Percentiles rank a stretch among this genome's conserved stretches.
Evolutionary conservation across 305 asterid genomes (phyloP).

Genomic region (Fraxinus dipetala): DNA sequence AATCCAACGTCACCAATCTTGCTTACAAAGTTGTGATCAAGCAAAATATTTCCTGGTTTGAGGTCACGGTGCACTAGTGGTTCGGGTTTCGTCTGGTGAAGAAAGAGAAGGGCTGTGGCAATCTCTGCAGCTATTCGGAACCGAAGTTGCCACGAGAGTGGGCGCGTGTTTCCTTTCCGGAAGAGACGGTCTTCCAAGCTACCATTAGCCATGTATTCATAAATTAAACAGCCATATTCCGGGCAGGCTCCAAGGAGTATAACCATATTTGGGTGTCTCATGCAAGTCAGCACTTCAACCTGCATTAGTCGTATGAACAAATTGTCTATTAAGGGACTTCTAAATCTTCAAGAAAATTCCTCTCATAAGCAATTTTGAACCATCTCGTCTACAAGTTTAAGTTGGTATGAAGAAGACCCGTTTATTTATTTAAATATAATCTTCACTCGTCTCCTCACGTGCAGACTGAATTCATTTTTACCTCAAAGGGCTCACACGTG

Average conservation of each 20-base stretch:
- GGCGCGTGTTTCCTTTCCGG: slow-evolving; percentile 40
- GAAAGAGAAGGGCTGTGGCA: slow-evolving; percentile 69
- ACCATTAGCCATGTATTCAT: slow-evolving; percentile 82
- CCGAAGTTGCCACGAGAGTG: slow-evolving; percentile 83
- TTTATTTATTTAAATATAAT: neutral
- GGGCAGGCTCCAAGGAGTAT: slow-evolving; percentile 92
- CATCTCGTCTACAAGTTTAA: neutral
- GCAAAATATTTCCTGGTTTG: slow-evolving; percentile 76
- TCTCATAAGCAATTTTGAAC: neutral
- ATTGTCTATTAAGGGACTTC: neutral
- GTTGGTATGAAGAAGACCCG: neutral
- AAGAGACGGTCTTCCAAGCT: slow-evolving; percentile 74
- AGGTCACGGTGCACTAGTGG: slow-evolving; percentile 90
- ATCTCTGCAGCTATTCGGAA: slow-evolving; percentile 81
- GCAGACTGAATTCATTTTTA: neutral
- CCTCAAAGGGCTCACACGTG: neutral
- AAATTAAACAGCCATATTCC: slow-evolving; percentile 80
- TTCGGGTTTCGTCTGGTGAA: slow-evolving; percentile 84
- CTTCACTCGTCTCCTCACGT: neutral
- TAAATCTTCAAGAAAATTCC: neutral
- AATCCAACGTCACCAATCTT: slow-evolving; percentile 84
- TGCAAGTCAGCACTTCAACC: slow-evolving; percentile 79
- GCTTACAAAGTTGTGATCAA: slow-evolving; percentile 69
- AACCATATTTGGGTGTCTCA: slow-evolving; percentile 91
- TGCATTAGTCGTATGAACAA: slow-evolving; percentile 19